Evolutionary conservation across 495 filamentous ascomycete species (phyloP), one percentile per base, ranked within the genome.

Genomic region (Podospora bellae-mahoneyi): DNA sequence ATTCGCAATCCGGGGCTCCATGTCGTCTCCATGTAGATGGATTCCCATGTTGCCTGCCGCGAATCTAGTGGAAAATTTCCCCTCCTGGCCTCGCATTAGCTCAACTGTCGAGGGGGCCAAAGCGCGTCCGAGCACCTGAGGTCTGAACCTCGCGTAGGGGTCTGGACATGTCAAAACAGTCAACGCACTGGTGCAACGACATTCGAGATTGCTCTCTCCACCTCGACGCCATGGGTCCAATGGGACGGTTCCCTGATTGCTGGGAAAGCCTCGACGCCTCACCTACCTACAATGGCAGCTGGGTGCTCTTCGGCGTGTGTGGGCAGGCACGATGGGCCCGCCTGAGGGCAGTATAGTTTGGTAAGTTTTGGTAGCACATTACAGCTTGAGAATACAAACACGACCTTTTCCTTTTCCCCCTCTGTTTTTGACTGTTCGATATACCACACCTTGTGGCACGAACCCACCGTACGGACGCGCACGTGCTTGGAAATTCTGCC

Each of bases 111-210:
- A 32, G 19, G 19, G 28, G 28, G 23, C 59, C 59, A 27, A 61
- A 61, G 59, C 59, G 59, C 23, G 59, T 61, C 59, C 59, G 59
- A 61, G 59, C 59, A 61, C 59, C 59, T 61, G 59, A 20, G 7
- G 7, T 13, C 23, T 16, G 23, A 18, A 23, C 20, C 23, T 23
- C 13, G 4, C 1, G 4, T 19, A 19, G 23, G 23, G 20, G 20
- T 23, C 20, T 0, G 20, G 6, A 20, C 55, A 58, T 20, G 59
- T 61, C 59, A 61, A 61, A 61, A 26, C 59, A 32, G 58, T 60
- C 58, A 60, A 60, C 23, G 58, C 58, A 32, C 59, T 61, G 23
- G 59, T 61, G 19, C 23, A 18, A 61, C 28, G 5, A 28, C 23
- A 32, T 18, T 27, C 20, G 6, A 61, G 18, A 26, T 18, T 18